Percentiles rank a stretch among this genome's conserved stretches.
These are phyloP conservation scores for Fusarium nygamai DNA, from an alignment of 2,329 filamentous ascomycete species.

Conservation along the genomic window DNA sequence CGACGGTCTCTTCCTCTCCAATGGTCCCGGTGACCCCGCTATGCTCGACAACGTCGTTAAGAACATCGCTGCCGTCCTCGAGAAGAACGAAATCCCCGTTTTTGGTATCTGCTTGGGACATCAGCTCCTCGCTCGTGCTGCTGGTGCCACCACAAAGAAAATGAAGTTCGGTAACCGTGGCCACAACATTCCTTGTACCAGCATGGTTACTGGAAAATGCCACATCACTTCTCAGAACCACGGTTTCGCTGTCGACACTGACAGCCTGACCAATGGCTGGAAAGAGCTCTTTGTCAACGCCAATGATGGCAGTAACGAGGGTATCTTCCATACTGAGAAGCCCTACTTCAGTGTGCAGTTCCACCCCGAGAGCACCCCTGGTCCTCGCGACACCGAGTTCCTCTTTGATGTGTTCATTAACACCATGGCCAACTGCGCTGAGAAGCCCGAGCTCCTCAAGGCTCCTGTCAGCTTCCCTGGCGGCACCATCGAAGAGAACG, in stretches of 20 bases:
- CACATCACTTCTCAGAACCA: constrained; percentile 99
- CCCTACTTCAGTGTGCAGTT: constrained; percentile 99
- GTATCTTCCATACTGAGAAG: constrained; percentile 85
- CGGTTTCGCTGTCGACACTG: constrained; percentile 90
- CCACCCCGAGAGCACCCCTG: constrained; percentile 96
- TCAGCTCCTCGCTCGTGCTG: constrained; percentile 88
- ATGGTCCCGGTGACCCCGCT: constrained; percentile 95
- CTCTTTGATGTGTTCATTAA: constrained; percentile 96
- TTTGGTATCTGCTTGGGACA: constrained; percentile 98
- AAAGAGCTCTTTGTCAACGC: constrained; percentile 96
- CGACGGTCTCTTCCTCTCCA: constrained; percentile 97
- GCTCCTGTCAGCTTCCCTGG: constrained; percentile 88
- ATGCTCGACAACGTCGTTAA: constrained; percentile 82
- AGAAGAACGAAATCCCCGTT: constrained; percentile 83
- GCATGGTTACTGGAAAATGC: constrained; percentile 92
- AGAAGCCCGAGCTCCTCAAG: constrained; percentile 72
- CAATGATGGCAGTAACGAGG: constrained; percentile 98
- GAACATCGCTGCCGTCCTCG: constrained; percentile 79
- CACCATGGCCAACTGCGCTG: constrained; percentile 78
- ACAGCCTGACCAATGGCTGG: constrained; percentile 81
- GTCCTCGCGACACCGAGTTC: constrained; percentile 94
- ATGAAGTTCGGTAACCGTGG: constrained; percentile 99
- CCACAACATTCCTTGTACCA: constrained; percentile 98
- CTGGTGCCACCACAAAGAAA: constrained; percentile 87
- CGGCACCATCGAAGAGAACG: constrained; percentile 81